phyloP scores from a whole-genome alignment of 208 protist genomes.

The Leishmania lainsoni region DNA sequence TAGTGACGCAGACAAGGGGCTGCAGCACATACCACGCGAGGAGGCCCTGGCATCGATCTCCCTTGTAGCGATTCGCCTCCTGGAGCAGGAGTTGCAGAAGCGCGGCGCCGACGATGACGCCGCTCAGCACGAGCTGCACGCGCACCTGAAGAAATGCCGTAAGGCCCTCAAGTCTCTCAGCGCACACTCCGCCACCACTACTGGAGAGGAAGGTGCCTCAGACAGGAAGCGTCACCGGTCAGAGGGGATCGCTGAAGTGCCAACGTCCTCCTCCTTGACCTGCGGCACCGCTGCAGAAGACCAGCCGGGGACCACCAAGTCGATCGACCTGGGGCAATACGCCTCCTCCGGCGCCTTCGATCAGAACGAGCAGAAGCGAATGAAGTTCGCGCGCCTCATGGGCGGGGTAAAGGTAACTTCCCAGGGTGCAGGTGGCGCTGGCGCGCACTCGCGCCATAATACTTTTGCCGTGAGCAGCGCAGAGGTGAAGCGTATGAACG shows the following conservation, averaged over 20 bases:
- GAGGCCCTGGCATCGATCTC: conserved; percentile 49
- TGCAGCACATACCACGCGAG: conserved; percentile 15
- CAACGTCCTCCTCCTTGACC: neutral
- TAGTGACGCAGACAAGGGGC: conserved; percentile 9
- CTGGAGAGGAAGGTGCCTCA: neutral
- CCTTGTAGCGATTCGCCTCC: conserved; percentile 42
- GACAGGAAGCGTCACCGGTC: conserved; percentile 25
- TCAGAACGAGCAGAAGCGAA: conserved; percentile 51
- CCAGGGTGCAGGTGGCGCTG: neutral
- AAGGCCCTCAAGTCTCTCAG: conserved; percentile 41
- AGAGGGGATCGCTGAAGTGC: conserved; percentile 1
- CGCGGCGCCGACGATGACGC: neutral
- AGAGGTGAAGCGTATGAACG: conserved; percentile 60
- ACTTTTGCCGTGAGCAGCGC: conserved; percentile 46
- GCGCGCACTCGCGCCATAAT: conserved; percentile 29
- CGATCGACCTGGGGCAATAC: conserved; percentile 78
- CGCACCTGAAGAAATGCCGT: conserved; percentile 46
- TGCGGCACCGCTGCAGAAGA: neutral
- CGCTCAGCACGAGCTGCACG: conserved; percentile 10
- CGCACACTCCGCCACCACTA: neutral
- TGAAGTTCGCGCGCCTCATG: conserved; percentile 85
- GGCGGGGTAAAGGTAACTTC: conserved; percentile 58
- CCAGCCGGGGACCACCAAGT: neutral
- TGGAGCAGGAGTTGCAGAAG: conserved; percentile 34
- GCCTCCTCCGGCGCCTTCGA: conserved; percentile 53